A percentile compares a stretch with the other conserved stretches of the same genome.
phyloP scores from a whole-genome alignment of 1,139 yeast genomes.

The Eremothecium gossypii region DNA sequence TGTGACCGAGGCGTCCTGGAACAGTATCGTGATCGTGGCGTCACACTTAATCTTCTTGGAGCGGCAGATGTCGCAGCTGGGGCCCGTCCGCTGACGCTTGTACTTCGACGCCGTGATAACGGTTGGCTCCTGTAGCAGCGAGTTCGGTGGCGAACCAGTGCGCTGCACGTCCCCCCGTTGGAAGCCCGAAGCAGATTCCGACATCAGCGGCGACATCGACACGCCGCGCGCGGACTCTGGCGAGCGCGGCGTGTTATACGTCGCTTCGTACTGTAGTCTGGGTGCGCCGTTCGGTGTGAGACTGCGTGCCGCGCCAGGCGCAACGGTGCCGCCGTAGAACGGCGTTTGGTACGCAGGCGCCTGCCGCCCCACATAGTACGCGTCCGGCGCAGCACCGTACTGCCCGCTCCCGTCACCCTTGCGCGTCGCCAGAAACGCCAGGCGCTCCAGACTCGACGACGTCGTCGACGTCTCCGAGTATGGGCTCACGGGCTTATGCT shows the following conservation, averaged over 20 bases:
- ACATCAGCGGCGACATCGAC: not conserved
- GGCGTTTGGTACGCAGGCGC: not conserved
- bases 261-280: not conserved
- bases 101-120: constrained; percentile 9
- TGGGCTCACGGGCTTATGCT: not conserved
- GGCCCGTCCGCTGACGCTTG: constrained; percentile 60
- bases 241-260: constrained; percentile 1
- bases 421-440: constrained; percentile 4
- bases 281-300: not conserved
- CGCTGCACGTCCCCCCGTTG: not conserved
- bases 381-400: not conserved
- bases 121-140: constrained; percentile 5
- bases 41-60: constrained; percentile 68
- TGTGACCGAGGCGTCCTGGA: constrained; percentile 17
- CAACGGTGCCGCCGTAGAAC: not conserved
- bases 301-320: not conserved
- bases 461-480: not conserved
- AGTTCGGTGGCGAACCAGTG: constrained; percentile 1
- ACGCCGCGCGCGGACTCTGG: constrained; percentile 1
- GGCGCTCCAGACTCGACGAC: constrained; percentile 1
- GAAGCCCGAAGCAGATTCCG: not conserved
- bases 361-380: too few relatives aligned
- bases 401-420: not conserved
- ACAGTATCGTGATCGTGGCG: constrained; percentile 42
- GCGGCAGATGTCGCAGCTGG: constrained; percentile 67